phyloP scores from a whole-genome alignment of 2,329 filamentous ascomycete genomes.

The Mollisia scopiformis region DNA sequence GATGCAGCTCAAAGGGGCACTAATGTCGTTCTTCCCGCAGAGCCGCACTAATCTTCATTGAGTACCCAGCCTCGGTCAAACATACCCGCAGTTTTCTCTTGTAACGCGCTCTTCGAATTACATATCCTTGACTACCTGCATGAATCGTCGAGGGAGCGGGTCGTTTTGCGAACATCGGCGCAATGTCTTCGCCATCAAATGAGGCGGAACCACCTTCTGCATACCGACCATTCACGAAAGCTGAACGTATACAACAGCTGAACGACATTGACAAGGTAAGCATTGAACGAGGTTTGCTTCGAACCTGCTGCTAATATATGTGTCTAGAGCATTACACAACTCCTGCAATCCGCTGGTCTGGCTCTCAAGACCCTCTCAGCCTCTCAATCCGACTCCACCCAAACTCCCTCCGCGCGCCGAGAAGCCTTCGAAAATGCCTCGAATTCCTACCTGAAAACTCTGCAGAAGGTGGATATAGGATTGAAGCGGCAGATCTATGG shows the following conservation, averaged over 20 bases:
- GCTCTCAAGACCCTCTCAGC: slow-evolving; percentile 67
- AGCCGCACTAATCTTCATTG: slow-evolving; percentile 26
- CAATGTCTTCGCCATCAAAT: slow-evolving; percentile 8
- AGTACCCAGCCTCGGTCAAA: background rate
- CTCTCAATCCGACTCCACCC: slow-evolving; percentile 34
- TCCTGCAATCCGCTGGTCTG: slow-evolving; percentile 61
- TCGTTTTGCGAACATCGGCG: background rate
- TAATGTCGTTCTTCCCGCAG: slow-evolving; percentile 34
- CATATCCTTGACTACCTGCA: background rate
- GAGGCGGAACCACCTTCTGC: slow-evolving; percentile 4
- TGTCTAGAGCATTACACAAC: slow-evolving; percentile 39
- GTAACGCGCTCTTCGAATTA: background rate
- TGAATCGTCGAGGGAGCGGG: background rate
- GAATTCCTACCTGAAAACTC: slow-evolving; percentile 69
- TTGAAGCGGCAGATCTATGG: slow-evolving; percentile 78
- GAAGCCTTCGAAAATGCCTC: slow-evolving; percentile 61
- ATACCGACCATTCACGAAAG: slow-evolving; percentile 61
- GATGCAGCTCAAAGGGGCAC: slow-evolving; percentile 4
- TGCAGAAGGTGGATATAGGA: slow-evolving; percentile 75
- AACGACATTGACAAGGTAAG: slow-evolving; percentile 74
- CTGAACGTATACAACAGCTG: slow-evolving; percentile 80
- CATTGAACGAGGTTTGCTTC: background rate
- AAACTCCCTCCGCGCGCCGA: slow-evolving; percentile 25
- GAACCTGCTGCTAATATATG: background rate
- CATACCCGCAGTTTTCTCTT: background rate